Base-by-base conservation (phyloP, 306 rosid species). In the Casuarina glauca region DNA sequence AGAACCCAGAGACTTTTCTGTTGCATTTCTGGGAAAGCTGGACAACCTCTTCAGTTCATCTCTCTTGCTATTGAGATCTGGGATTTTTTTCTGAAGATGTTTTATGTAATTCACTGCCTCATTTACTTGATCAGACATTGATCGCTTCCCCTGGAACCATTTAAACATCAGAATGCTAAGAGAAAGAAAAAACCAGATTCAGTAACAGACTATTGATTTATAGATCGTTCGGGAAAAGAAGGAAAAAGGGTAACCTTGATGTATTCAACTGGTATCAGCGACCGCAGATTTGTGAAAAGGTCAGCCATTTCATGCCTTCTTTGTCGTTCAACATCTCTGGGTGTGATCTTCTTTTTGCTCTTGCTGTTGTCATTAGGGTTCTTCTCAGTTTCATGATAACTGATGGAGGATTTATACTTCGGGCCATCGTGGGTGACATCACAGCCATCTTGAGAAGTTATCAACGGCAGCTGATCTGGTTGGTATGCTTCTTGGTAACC, bases 291-390 rank as follows among this genome's bases (percentile, higher is more conserved):
- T 35, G 86, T 39, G 43, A 85, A 61, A 6, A 83, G 91, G 55
- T 70, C n/a, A 11, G 88, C 70, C 89, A 81, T 88, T 70, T 88
- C 86, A 76, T 73, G 89, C 66, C 91, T 81, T 74, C 91, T 74
- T 68, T 83, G 88, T 1, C 88, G 78, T 70, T 88, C 91, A 62
- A 81, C 39, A 20, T 85, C 83, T 79, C 88, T 85, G 12, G 81
- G 89, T 7, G 66, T 55, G 7, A 81, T 55, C 82, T 85, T 88
- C 78, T 57, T 82, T 79, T 68, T 72, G 52, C 84, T 85, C 9
- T 68, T 77, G 10, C 16, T 69, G 12, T 1, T 8, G 32, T 51
- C 81, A 32, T 42, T n/a, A 16, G 67, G 78, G 69, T 45, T 68
- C 19, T 26, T 26, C 36, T 76, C 61, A 20, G 44, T 50, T 5